Conservation (phyloP, 345 rosid species). For the Iberis pinnata region DNA sequence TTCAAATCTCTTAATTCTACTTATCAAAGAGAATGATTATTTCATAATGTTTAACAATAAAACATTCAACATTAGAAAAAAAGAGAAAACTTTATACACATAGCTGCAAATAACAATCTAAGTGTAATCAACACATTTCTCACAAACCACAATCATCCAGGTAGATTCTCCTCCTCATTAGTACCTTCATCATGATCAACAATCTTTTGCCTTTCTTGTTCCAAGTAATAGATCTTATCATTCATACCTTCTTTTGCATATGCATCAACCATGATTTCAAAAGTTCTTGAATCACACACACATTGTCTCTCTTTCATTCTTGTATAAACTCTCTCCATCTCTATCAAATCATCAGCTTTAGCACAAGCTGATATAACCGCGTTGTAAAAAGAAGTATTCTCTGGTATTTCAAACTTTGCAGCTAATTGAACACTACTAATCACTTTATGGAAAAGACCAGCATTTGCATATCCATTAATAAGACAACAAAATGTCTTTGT, state of each 20-base stretch:
- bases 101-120: constrained; percentile 21
- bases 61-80: too few species aligned
- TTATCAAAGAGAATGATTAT: too few species aligned
- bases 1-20: too few species aligned
- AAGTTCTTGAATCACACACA: constrained; percentile 49
- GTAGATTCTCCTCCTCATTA: constrained; percentile 20
- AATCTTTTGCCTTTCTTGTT: constrained; percentile 46
- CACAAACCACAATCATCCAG: constrained; percentile 19
- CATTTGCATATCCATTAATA: constrained; percentile 72
- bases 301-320: constrained; percentile 72
- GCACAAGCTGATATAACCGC: constrained; percentile 71
- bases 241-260: constrained; percentile 70
- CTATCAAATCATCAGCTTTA: constrained; percentile 70
- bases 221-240: constrained; percentile 69
- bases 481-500: constrained; percentile 85
- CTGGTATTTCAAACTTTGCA: constrained; percentile 65
- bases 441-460: constrained; percentile 75
- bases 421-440: constrained; percentile 62
- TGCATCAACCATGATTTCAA: constrained; percentile 63
- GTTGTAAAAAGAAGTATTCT: constrained; percentile 59
- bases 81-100: constrained; percentile 27
- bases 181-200: constrained; percentile 1
- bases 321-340: constrained; percentile 84
- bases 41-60: too few species aligned
- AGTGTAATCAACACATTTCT: constrained; percentile 20